Base-by-base conservation (phyloP, 23 red algal species). In the Cyanidiococcus yangmingshanensis region DNA sequence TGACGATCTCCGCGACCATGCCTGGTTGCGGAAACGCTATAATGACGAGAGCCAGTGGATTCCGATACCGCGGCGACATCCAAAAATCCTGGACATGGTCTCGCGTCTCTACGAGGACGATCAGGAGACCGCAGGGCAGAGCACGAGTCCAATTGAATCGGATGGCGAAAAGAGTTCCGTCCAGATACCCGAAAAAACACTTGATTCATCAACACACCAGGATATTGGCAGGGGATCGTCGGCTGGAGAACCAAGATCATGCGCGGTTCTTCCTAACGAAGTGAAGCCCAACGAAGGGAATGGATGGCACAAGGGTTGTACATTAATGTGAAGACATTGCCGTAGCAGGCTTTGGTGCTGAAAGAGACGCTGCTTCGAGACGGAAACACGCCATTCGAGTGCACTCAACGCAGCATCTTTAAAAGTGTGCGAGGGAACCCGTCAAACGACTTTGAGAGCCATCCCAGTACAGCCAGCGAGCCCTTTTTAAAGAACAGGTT, bases 1-100 rank as follows among this genome's bases (percentile, higher is more conserved):
- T 7, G 80, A 76, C 39, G 80, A 80, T 30, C 31, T 87, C n/a
- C 84, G 86, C 15, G 33, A 67, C 31, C 89, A 92, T 79, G 80
- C 82, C 17, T 92, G 83, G 83, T 78, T 92, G 37, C 24, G 57
- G 32, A 31, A 74, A 41, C 79, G 76, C 0, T 77, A 58, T 54
- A 25, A 51, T 57, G 76, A 80, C 68, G 68, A 90, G 76, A 41
- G 37, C 0, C 59, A 67, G 12, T 85, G 88, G 88, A 79, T 85
- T 21, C 59, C 76, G 74, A 59, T 82, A 27, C 79, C 79, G 31
- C 74, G 77, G 25, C 75, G 81, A 18, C 41, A 76, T 35, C 59
- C 82, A 26, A 58, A 74, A 26, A 92, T 92, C 50, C 74, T 87
- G 27, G 74, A 87, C 40, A 84, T 85, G 16, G 83, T 92, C 1